A percentile compares a stretch with the other conserved stretches of the same genome.
Evolutionary conservation across 2,329 filamentous ascomycete genomes (phyloP).

Genomic region (Ophiosphaerella narmari): DNA sequence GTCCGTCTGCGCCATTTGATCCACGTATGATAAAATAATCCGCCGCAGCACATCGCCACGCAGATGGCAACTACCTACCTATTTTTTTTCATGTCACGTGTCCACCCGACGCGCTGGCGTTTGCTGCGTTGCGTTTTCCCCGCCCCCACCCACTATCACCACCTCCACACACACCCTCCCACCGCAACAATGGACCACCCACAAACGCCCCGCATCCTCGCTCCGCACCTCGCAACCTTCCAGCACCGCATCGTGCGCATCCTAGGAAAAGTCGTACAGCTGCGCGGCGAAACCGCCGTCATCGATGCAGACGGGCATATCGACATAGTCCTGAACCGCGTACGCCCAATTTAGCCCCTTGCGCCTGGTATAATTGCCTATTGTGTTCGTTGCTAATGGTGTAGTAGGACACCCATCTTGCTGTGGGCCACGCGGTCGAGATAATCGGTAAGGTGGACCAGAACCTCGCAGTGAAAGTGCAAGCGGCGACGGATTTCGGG

Average conservation of each 20-base stretch:
- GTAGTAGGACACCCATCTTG: conserved; percentile 70
- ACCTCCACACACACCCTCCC: not conserved
- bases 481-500: conserved; percentile 72
- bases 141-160: not conserved
- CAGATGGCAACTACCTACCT: not conserved
- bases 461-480: conserved; percentile 72
- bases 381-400: not conserved
- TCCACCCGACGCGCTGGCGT: not conserved
- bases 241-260: conserved; percentile 75
- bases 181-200: conserved; percentile 36
- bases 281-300: conserved; percentile 78
- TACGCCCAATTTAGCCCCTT: conserved; percentile 46
- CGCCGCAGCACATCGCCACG: no score
- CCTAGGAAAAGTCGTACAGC: conserved; percentile 80
- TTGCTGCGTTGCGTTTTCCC: not conserved
- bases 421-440: conserved; percentile 71
- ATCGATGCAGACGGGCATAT: conserved; percentile 81
- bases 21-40: no score
- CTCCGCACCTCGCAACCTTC: conserved; percentile 77
- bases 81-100: not conserved
- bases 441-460: conserved; percentile 79
- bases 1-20: not conserved
- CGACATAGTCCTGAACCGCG: conserved; percentile 73
- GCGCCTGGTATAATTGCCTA: no score
- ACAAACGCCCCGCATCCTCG: conserved; percentile 78